Base-by-base conservation (phyloP, 768 basidiomycete genomes). In the Podaxis sp. region DNA sequence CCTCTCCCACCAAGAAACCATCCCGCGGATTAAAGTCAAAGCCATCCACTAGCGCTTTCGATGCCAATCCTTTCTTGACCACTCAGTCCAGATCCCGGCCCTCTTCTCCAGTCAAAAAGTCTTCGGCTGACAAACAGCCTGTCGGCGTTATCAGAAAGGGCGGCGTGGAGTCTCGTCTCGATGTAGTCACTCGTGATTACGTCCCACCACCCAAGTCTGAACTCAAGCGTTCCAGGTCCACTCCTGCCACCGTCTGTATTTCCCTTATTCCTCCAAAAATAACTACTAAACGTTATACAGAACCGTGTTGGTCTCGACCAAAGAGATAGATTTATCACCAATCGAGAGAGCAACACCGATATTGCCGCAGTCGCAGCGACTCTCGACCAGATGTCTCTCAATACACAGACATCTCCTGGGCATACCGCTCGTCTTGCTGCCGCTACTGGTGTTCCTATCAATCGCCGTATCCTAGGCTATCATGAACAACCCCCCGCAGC, bases 401-500 rank as follows among this genome's bases (percentile, higher is more conserved):
- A 87, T 71, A 76, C 85, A 0, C 78, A 81, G 48, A 77, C 82
- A 1, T 93, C 91, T 0, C 91, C 91, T 1, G 85, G 87, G 0
- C 92, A 93, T 70, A 90, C 91, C 0, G 89, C 90, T 11, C 84
- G 92, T 44, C 82, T 94, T 20, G 88, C 85, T 5, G 87, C 83
- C 0, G 91, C 92, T 1, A 84, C 90, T 0, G 91, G 91, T 22
- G 82, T 94, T 13, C 87, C 88, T 10, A 74, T 91, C 56, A 91
- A 89, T 69, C 86, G 89, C 24, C 89, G 95, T 37, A 89, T 97
- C 56, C 83, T 97, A 6, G 88, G 91, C 4, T 97, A 95, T 74
- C 90, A 93, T 72, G 93, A 95, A 71, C 86, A 86, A 15, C 95
- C 95, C 0, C 90, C 94, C 1, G 72, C 87, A 0, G 86, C 94